Conservation (phyloP, 1,284 basidiomycete genomes). For the Pseudozyma thailandica region DNA sequence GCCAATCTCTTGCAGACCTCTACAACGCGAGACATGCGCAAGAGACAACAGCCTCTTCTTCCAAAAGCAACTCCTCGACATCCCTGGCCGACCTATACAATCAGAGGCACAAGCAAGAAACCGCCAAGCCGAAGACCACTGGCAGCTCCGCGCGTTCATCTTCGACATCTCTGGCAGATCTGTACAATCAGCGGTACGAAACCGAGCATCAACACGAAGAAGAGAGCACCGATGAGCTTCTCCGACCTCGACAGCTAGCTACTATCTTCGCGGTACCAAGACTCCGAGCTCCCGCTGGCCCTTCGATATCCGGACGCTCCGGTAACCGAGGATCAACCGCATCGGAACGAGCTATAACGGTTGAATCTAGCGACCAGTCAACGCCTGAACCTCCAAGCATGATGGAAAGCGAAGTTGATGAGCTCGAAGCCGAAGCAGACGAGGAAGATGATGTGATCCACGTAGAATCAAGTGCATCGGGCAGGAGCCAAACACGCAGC, state of each 20-base stretch:
- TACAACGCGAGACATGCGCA: constrained; percentile 28
- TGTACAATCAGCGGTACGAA: constrained; percentile 15
- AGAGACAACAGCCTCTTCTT: constrained; percentile 8
- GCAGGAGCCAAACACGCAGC: constrained; percentile 12
- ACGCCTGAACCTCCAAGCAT: constrained; percentile 2
- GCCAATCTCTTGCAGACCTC: constrained; percentile 23
- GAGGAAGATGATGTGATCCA: constrained; percentile 8
- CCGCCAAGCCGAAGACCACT: background rate
- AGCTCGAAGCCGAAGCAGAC: constrained; percentile 6
- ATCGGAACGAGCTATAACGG: constrained; percentile 2
- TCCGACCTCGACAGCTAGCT: background rate
- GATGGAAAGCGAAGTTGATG: constrained; percentile 4
- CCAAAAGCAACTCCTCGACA: background rate
- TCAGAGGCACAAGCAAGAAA: constrained; percentile 1
- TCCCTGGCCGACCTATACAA: constrained; percentile 15
- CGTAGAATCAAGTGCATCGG: background rate
- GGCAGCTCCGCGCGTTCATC: background rate
- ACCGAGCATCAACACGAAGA: constrained; percentile 5
- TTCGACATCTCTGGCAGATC: constrained; percentile 9
- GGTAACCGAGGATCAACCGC: background rate
- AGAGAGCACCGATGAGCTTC: background rate
- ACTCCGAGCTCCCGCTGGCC: background rate
- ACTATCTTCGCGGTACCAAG: background rate
- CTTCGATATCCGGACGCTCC: background rate
- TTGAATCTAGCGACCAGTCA: constrained; percentile 5